Percentiles rank a stretch among this genome's conserved stretches.
Evolutionary conservation across 352 stramenopile genomes (phyloP).

Genomic region (Hyphochytrium catenoides): DNA sequence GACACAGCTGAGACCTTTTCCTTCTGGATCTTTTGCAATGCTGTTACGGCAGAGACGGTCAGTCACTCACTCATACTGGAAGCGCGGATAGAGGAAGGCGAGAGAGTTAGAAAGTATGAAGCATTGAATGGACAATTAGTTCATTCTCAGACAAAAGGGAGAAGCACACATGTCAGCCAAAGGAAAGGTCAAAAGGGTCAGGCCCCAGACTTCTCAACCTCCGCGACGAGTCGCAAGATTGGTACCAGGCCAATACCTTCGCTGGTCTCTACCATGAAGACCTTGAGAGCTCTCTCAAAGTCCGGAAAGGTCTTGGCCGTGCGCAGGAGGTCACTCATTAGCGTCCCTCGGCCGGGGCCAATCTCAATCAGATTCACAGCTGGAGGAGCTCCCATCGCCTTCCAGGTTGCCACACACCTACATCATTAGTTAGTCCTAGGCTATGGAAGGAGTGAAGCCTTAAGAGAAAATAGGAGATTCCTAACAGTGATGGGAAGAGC

Average conservation of each 20-base stretch:
- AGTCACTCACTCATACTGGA: slow-evolving; percentile 17
- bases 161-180: too few species aligned
- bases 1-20: slow-evolving; percentile 30
- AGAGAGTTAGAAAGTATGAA: neutral
- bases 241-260: slow-evolving; percentile 13
- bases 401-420: slow-evolving; percentile 67
- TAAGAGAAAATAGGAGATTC: too few species aligned
- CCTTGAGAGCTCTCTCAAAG: slow-evolving; percentile 50
- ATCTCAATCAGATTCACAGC: slow-evolving; percentile 66
- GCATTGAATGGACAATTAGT: slow-evolving; percentile 1
- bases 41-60: slow-evolving; percentile 23
- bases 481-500: too few species aligned
- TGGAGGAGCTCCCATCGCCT: slow-evolving; percentile 45
- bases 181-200: neutral
- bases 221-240: neutral
- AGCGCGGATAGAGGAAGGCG: slow-evolving; percentile 4
- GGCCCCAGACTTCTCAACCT: neutral
- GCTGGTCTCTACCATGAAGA: slow-evolving; percentile 78
- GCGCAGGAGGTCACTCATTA: slow-evolving; percentile 80
- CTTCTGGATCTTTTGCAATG: slow-evolving; percentile 68
- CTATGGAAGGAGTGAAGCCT: too few species aligned
- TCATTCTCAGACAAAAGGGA: slow-evolving; percentile 2
- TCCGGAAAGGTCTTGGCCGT: slow-evolving; percentile 55
- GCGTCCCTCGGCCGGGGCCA: slow-evolving; percentile 67
- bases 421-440: too few species aligned